Percentiles rank a stretch among this genome's conserved stretches.
Conservation (phyloP, 192 early-diverging fungal species). For the Gonapodya prolifera region DNA sequence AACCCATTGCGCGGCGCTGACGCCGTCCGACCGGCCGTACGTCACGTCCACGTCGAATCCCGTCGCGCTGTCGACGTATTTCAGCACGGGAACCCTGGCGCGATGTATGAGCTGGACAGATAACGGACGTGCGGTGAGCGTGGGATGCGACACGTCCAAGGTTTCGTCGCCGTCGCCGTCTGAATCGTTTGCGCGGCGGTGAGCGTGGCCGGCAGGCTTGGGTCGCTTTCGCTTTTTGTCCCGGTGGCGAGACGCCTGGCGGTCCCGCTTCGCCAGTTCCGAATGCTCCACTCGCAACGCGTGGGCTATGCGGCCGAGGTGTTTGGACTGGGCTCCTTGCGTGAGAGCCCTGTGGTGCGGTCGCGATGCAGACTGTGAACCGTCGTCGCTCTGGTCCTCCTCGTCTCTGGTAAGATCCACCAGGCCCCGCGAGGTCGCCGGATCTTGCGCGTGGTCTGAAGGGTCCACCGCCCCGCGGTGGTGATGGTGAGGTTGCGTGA, state of each 20-base stretch:
- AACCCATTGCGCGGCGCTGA: background rate
- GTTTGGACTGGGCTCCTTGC: background rate
- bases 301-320: background rate
- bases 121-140: background rate
- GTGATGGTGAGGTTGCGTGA: background rate
- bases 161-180: background rate
- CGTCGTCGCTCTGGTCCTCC: background rate
- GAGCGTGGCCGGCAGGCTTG: background rate
- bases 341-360: background rate
- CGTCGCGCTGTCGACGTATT: background rate
- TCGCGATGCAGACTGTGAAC: background rate
- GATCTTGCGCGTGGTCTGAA: background rate
- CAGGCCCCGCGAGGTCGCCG: background rate
- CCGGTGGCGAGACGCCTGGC: background rate
- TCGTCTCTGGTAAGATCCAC: background rate
- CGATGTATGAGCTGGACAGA: background rate
- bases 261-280: background rate
- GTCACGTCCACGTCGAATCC: background rate
- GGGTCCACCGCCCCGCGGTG: background rate
- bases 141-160: no score
- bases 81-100: background rate
- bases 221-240: background rate
- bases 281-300: background rate
- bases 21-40: background rate
- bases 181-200: background rate